Evolutionary conservation across 768 basidiomycete species (phyloP), one percentile per base, ranked within the genome.

Genomic region (Terana coerulea): DNA sequence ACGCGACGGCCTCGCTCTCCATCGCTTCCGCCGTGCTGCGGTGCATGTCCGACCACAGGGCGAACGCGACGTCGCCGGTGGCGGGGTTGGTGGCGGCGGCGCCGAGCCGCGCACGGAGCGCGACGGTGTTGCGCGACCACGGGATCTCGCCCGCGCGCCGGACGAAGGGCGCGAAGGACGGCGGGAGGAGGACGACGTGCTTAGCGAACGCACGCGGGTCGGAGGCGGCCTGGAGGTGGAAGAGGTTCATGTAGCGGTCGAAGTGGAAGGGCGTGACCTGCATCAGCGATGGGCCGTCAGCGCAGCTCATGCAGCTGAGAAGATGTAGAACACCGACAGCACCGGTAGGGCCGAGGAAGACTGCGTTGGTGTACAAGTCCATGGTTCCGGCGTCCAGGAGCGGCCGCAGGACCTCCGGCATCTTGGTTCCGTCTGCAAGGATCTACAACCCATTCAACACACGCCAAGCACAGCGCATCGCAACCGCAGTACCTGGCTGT

Each of bases 201-300:
- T 64, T 64, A 5, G 51, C 62, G 44, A 56, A 53, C 11, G 25
- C 31, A 12, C 15, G 1, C 3, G 58, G 53, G 12, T 49, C 49
- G 5, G 62, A 58, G 5, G 60, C 55, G 17, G 62, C 59, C 25
- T 54, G 44, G 7, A 64, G 49, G 35, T 54, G 53, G 55, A 58
- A 61, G 0, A 61, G 45, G 53, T 64, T 64, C 47, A 47, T 49
- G 56, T 64, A 64, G 25, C 60, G 55, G 48, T 64, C 63, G 47
- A 55, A 49, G 28, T 64, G 63, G 21, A 64, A 41, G 15, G 62
- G 58, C 1, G 57, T 61, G 12, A 64, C 49, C 63, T 64, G 28
- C 22, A 29, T 15, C 14, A 6, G 22, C 26, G 17, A n/a, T 22
- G 17, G 21, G 25, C 9, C 17, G 25, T 42, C 15, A 12, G 8